Conservation (phyloP, 1,284 basidiomycete species). For the Ustilago trichophora region DNA sequence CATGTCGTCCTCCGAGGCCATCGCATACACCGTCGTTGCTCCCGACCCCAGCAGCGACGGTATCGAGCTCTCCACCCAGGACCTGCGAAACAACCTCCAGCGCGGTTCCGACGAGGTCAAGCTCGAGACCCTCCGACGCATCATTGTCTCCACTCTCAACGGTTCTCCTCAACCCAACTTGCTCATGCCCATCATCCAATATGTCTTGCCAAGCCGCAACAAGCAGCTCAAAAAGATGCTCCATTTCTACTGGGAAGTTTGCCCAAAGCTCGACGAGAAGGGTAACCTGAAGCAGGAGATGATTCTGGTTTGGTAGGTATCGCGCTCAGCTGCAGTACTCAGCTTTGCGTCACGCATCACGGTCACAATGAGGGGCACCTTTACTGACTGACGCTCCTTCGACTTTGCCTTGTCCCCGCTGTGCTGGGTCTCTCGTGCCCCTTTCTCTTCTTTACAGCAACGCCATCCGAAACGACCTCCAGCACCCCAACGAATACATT, state of each 20-base stretch:
- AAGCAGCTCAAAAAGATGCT: constrained; percentile 98
- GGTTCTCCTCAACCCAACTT: constrained; percentile 88
- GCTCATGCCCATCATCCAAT: constrained; percentile 99
- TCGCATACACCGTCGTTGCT: constrained; percentile 53
- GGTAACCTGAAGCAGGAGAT: constrained; percentile 99
- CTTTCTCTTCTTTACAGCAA: constrained; percentile 78
- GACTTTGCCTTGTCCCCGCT: no score
- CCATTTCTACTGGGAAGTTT: constrained; percentile 99
- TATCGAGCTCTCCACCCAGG: constrained; percentile 67
- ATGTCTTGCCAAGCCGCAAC: constrained; percentile 90
- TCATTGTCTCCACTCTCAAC: constrained; percentile 94
- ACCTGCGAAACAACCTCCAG: constrained; percentile 86
- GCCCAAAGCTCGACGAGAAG: constrained; percentile 95
- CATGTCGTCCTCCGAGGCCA: constrained; percentile 46
- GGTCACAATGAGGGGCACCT: no score
- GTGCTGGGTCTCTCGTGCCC: no score
- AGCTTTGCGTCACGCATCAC: no score
- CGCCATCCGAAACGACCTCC: constrained; percentile 97
- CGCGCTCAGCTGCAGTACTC: no score
- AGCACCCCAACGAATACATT: constrained; percentile 99
- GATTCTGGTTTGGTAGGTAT: constrained; percentile 93
- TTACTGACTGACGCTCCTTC: no score
- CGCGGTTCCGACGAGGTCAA: constrained; percentile 98
- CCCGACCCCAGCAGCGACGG: constrained; percentile 48
- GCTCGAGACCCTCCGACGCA: constrained; percentile 92